Evolutionary conservation across 768 basidiomycete genomes (phyloP).

Genomic region (Chiua virens): DNA sequence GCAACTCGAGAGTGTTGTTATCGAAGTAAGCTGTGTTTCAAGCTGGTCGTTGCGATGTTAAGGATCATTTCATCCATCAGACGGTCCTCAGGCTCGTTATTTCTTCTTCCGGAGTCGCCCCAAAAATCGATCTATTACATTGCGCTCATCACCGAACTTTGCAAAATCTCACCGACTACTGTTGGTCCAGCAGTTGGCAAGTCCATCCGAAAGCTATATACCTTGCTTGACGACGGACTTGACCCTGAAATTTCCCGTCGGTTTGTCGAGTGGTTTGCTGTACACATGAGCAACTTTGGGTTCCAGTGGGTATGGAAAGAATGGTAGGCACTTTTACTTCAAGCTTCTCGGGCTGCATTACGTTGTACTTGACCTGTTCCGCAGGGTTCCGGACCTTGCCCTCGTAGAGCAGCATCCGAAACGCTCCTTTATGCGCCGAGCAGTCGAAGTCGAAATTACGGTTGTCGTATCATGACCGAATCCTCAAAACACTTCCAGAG

Average conservation of each 20-base stretch:
- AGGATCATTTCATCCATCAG: constrained; percentile 35
- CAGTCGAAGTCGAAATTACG: constrained; percentile 89
- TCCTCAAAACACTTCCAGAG: constrained; percentile 85
- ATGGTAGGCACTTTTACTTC: constrained; percentile 57
- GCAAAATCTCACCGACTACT: constrained; percentile 89
- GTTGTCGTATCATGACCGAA: constrained; percentile 89
- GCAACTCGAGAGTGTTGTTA: constrained; percentile 85
- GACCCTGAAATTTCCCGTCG: constrained; percentile 82
- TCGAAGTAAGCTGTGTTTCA: constrained; percentile 58
- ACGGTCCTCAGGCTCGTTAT: constrained; percentile 69
- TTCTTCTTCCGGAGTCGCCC: constrained; percentile 74
- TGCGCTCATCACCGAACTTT: constrained; percentile 87
- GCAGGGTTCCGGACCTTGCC: constrained; percentile 83
- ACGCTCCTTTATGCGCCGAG: constrained; percentile 82
- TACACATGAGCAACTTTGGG: constrained; percentile 96
- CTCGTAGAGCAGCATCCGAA: constrained; percentile 79
- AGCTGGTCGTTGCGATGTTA: neutral
- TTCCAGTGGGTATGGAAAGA: constrained; percentile 99
- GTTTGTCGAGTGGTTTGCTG: constrained; percentile 92
- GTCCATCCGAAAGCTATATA: constrained; percentile 86
- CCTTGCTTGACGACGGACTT: constrained; percentile 75
- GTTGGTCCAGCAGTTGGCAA: constrained; percentile 97
- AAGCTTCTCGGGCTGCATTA: neutral
- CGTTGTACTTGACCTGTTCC: neutral
- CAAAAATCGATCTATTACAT: constrained; percentile 85